Percentiles rank a stretch among this genome's conserved stretches.
Evolutionary conservation across 495 filamentous ascomycete species (phyloP).

Genomic region (Lasiosphaeria ovina): DNA sequence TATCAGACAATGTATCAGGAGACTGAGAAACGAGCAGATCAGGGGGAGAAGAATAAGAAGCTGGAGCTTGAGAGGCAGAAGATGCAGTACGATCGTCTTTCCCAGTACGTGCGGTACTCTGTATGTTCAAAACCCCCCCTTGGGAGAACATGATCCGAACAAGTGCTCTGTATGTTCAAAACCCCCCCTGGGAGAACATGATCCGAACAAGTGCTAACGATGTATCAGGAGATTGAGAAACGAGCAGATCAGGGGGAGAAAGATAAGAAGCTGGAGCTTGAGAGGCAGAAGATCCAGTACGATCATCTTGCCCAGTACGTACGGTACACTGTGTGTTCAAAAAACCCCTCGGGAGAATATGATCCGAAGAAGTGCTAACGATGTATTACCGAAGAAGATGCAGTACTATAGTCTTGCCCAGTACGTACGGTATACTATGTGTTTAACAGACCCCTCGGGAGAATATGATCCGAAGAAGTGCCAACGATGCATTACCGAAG

Average conservation of each 20-base stretch:
- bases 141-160: too few relatives aligned
- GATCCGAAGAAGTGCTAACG: constrained; percentile 36
- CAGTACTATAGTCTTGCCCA: too few relatives aligned
- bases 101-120: constrained; percentile 45
- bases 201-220: constrained; percentile 32
- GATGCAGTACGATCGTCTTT: constrained; percentile 3
- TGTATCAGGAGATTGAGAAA: constrained; percentile 40
- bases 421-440: background rate
- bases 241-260: constrained; percentile 31
- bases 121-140: constrained; percentile 21
- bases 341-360: background rate
- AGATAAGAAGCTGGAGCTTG: constrained; percentile 44
- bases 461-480: constrained; percentile 27
- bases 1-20: constrained; percentile 33
- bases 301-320: background rate
- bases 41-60: constrained; percentile 36
- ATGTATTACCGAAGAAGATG: constrained; percentile 25
- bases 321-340: background rate
- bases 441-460: background rate
- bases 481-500: constrained; percentile 27
- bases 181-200: too few relatives aligned
- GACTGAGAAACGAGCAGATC: constrained; percentile 44
- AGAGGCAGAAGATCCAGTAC: too few relatives aligned
- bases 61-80: constrained; percentile 29
- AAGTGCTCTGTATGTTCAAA: too few relatives aligned